A percentile compares a stretch with the other conserved stretches of the same genome.
These are phyloP conservation scores for Zasmidium citrigriseum DNA, from an alignment of 2,329 filamentous ascomycete species.

Conservation along the genomic window DNA sequence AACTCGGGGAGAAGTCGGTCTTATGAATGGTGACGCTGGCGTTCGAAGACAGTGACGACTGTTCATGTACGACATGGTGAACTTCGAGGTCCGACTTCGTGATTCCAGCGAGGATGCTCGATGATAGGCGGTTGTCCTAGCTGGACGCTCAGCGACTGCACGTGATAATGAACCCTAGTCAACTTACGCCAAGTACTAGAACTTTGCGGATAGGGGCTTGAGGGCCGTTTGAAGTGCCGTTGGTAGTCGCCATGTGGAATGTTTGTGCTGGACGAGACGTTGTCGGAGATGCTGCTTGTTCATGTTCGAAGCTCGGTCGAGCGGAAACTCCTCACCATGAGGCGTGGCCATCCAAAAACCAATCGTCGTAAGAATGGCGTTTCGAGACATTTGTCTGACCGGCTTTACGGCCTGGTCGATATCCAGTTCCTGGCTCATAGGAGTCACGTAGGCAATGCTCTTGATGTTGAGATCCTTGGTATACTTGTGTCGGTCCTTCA, in stretches of 20 bases:
- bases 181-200: conserved; percentile 23
- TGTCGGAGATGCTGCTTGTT: neutral
- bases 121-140: conserved; percentile 23
- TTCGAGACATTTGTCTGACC: too few species aligned
- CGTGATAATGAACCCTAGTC: neutral
- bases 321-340: conserved; percentile 16
- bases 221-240: neutral
- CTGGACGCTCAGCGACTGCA: conserved; percentile 1
- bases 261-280: neutral
- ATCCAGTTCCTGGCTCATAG: too few species aligned
- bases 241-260: neutral
- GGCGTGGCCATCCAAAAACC: neutral
- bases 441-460: too few species aligned
- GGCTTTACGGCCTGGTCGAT: too few species aligned
- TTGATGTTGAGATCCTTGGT: neutral
- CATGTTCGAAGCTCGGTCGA: conserved; percentile 13
- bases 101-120: conserved; percentile 18
- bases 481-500: neutral
- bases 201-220: conserved; percentile 13
- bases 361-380: neutral
- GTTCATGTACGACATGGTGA: conserved; percentile 16
- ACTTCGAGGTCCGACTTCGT: conserved; percentile 5
- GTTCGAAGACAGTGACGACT: neutral
- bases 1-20: conserved; percentile 34
- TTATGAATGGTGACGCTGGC: conserved; percentile 17